These are phyloP conservation scores for Coprinellus micaceus DNA, from an alignment of 768 basidiomycete genomes.

Conservation along the genomic window DNA sequence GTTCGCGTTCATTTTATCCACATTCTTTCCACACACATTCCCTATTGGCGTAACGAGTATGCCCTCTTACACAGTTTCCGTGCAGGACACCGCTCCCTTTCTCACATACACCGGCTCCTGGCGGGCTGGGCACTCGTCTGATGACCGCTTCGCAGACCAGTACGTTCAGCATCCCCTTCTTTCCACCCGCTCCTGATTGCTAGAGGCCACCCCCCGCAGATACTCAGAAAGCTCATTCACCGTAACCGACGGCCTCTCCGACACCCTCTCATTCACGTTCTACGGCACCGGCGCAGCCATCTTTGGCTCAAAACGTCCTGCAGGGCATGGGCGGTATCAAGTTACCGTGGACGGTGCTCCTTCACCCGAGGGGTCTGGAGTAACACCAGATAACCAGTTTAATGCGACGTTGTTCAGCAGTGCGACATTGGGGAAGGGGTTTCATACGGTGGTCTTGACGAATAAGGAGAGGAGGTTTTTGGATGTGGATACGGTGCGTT, in stretches of 20 bases:
- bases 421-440: constrained; percentile 2
- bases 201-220: constrained; percentile 15
- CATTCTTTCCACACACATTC: constrained; percentile 24
- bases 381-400: constrained; percentile 9
- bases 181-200: not conserved
- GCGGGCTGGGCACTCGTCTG: not conserved
- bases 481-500: constrained; percentile 20
- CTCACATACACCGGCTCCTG: constrained; percentile 7
- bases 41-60: constrained; percentile 23
- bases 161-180: not conserved
- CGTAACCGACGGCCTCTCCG: constrained; percentile 23
- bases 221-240: constrained; percentile 37
- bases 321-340: constrained; percentile 16
- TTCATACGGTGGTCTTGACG: constrained; percentile 14
- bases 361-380: constrained; percentile 4
- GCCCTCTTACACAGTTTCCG: constrained; percentile 14
- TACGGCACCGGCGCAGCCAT: constrained; percentile 28
- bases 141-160: not conserved
- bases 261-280: constrained; percentile 27
- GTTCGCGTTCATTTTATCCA: not conserved
- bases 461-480: constrained; percentile 13
- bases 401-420: constrained; percentile 14
- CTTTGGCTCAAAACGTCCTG: constrained; percentile 17
- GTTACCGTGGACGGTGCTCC: constrained; percentile 13
- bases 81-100: constrained; percentile 12